These are phyloP conservation scores for Tephrocybe sp. DNA, from an alignment of 768 basidiomycete species.

Conservation along the genomic window DNA sequence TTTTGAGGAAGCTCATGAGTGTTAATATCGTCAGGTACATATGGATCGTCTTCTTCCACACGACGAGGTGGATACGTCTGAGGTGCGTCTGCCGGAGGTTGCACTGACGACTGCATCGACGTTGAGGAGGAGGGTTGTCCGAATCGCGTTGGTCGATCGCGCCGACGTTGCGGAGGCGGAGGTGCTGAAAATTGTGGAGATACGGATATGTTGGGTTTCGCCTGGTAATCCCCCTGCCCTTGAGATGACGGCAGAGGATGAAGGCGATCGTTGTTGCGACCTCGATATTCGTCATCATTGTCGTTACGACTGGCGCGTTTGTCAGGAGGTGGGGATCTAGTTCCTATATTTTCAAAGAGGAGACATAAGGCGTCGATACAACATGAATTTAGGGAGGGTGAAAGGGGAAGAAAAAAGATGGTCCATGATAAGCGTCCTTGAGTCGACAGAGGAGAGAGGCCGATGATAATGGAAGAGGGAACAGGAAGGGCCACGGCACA, in stretches of 20 bases:
- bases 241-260: background rate
- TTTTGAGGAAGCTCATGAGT: slow-evolving; percentile 9
- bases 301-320: slow-evolving; percentile 23
- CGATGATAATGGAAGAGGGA: slow-evolving; percentile 23
- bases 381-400: slow-evolving; percentile 26
- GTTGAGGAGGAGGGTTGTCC: slow-evolving; percentile 14
- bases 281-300: slow-evolving; percentile 6
- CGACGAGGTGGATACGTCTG: slow-evolving; percentile 2
- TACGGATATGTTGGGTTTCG: background rate
- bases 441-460: slow-evolving; percentile 31
- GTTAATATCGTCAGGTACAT: slow-evolving; percentile 21
- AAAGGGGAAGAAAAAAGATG: slow-evolving; percentile 29
- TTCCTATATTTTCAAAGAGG: slow-evolving; percentile 44
- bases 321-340: slow-evolving; percentile 38
- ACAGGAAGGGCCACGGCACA: slow-evolving; percentile 20
- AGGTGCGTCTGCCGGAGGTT: slow-evolving; percentile 1
- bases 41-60: slow-evolving; percentile 20
- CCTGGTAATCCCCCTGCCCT: slow-evolving; percentile 3
- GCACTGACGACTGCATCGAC: background rate
- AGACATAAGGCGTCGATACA: slow-evolving; percentile 20
- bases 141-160: slow-evolving; percentile 23
- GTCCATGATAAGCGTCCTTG: slow-evolving; percentile 42
- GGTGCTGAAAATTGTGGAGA: slow-evolving; percentile 5
- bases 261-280: background rate
- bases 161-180: slow-evolving; percentile 12